Evolutionary conservation across 345 rosid genomes (phyloP), one percentile per base, ranked within the genome.

Genomic region (Acer negundo): DNA sequence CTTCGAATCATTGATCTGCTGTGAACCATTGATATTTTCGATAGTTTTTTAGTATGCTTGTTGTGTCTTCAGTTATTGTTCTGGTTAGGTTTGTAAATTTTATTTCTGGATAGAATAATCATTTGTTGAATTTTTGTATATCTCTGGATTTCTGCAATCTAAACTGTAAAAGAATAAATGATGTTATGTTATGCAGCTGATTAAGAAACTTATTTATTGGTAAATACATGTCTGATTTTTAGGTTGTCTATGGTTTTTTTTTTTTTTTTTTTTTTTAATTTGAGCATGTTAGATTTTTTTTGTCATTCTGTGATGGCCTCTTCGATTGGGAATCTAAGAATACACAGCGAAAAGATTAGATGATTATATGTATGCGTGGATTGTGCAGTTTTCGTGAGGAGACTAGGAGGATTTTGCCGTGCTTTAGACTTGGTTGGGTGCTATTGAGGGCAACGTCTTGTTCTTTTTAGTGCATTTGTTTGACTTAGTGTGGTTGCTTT

Each of bases 21-120:
- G 8, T 28, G 62, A 72, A 44, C 35, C 62, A 11, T 42, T 46
- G 61, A 58, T 26, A 62, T 55, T 62, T 49, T 69, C 42, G 38
- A 56, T 77, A 55, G 79, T 74, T 77, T 74, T 77, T 53, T 67
- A 62, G 71, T 83, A 55, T 10, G n/a, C n/a, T 53, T 66, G 38
- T 66, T 55, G 69, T 23, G 15, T 59, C 40, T 40, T 49, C 16
- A 70, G 66, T 66, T 59, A 49, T 51, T 62, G 26, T 51, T 16
- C 40, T 23, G 24, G 12, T 69, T 65, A 69, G 64, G 20, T 49
- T 40, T 80, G 75, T 78, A 61, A 58, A 74, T 59, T 67, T 56
- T 66, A 40, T 31, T 31, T 62, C 8, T 13, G 16, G 13, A 56
- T 65, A 40, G 77, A 42, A 51, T 51, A 15, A 58, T 11, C 28